Evolutionary conservation across 1,139 yeast genomes (phyloP).

Genomic region (Scheffersomyces lignicola): DNA sequence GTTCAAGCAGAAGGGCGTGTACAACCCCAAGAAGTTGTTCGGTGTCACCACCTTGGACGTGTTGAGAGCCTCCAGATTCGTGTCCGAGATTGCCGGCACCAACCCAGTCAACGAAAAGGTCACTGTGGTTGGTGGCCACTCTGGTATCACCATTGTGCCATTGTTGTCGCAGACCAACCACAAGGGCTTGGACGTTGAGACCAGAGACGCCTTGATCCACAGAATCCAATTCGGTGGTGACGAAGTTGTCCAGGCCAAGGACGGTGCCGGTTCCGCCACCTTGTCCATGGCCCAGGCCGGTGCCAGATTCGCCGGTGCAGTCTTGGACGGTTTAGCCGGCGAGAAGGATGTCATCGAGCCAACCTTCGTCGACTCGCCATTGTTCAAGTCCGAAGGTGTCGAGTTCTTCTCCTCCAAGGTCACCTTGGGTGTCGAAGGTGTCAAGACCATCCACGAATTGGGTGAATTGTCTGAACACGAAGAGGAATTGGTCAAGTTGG

Average conservation of each 20-base stretch:
- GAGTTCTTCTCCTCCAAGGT: slow-evolving; percentile 68
- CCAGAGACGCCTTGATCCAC: slow-evolving; percentile 70
- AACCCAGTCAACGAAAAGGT: slow-evolving; percentile 63
- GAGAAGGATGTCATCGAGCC: slow-evolving; percentile 51
- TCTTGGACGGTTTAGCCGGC: slow-evolving; percentile 57
- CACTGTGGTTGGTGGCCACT: slow-evolving; percentile 95
- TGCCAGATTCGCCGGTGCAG: slow-evolving; percentile 68
- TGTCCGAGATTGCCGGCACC: slow-evolving; percentile 55
- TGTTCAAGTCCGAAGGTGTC: slow-evolving; percentile 51
- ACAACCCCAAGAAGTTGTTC: slow-evolving; percentile 77
- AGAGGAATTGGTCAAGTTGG: slow-evolving; percentile 53
- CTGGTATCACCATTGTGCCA: slow-evolving; percentile 94
- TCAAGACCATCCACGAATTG: slow-evolving; percentile 55
- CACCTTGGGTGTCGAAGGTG: slow-evolving; percentile 58
- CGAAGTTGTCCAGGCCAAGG: slow-evolving; percentile 93
- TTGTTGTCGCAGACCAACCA: slow-evolving; percentile 68
- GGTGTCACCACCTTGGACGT: slow-evolving; percentile 94
- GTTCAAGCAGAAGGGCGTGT: slow-evolving; percentile 69
- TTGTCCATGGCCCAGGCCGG: slow-evolving; percentile 97
- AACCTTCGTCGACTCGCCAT: slow-evolving; percentile 50
- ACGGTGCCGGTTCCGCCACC: slow-evolving; percentile 94
- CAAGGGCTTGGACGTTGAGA: slow-evolving; percentile 48
- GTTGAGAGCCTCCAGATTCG: slow-evolving; percentile 85
- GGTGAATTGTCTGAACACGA: slow-evolving; percentile 57
- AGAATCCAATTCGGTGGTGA: slow-evolving; percentile 97